A percentile compares a stretch with the other conserved stretches of the same genome.
Conservation (phyloP, 345 rosid species). For the Salix exigua region DNA sequence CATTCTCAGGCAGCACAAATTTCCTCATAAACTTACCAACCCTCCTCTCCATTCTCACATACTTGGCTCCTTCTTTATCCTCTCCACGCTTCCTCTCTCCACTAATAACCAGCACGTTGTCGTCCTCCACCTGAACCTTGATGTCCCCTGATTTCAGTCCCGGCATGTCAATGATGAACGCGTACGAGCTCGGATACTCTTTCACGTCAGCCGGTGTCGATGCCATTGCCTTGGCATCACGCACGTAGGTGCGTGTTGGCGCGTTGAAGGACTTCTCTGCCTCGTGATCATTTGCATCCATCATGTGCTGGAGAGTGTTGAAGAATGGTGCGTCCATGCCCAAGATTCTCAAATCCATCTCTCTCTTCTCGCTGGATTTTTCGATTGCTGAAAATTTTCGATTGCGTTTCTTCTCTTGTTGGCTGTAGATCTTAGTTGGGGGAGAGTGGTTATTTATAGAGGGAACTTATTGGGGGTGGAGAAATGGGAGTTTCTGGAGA, state of each 20-base stretch:
- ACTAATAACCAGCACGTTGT: slow-evolving; percentile 56
- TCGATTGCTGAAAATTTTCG: no score
- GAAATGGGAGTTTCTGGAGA: slow-evolving; percentile 18
- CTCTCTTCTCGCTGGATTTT: no score
- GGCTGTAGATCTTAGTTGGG: accelerated
- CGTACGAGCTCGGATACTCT: slow-evolving; percentile 49
- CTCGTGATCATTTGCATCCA: slow-evolving; percentile 37
- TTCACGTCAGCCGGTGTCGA: slow-evolving; percentile 75
- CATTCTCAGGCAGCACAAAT: slow-evolving; percentile 66
- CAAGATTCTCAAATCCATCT: slow-evolving; percentile 47
- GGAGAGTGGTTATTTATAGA: neutral
- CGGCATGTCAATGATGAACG: slow-evolving; percentile 74
- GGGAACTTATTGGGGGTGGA: neutral
- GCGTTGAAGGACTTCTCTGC: slow-evolving; percentile 33
- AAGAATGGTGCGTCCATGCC: slow-evolving; percentile 41
- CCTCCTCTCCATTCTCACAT: slow-evolving; percentile 76
- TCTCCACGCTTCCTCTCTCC: slow-evolving; percentile 60
- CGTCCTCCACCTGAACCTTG: slow-evolving; percentile 71
- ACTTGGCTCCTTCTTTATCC: slow-evolving; percentile 59
- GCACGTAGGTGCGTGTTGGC: slow-evolving; percentile 49
- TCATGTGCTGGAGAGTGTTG: slow-evolving; percentile 52
- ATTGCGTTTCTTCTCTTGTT: no score
- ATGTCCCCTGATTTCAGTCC: slow-evolving; percentile 65
- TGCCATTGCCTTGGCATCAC: slow-evolving; percentile 83
- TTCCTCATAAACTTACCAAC: slow-evolving; percentile 43